Conservation (phyloP, 2,329 filamentous ascomycete genomes). For the Colletotrichum lindemuthianum region DNA sequence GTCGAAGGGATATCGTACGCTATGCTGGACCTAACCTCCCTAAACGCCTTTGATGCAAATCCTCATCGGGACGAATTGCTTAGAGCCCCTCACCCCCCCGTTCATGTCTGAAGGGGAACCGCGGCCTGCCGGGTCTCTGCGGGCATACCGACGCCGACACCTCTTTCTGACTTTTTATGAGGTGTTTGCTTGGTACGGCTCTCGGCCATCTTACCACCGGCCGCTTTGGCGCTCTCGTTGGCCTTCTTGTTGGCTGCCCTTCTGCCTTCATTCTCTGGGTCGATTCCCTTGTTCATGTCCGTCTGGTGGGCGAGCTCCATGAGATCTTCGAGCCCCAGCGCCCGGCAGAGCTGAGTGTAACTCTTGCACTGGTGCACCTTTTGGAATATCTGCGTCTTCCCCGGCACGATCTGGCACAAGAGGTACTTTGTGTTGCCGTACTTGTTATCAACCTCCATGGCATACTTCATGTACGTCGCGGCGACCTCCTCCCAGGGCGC, state of each 20-base stretch:
- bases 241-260: conserved; percentile 46
- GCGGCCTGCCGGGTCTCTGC: conserved; percentile 37
- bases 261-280: conserved; percentile 54
- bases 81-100: background rate
- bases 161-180: conserved; percentile 47
- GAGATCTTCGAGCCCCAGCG: conserved; percentile 72
- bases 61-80: background rate
- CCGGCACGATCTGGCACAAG: conserved; percentile 85
- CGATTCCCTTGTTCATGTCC: conserved; percentile 72
- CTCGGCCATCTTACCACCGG: conserved; percentile 57
- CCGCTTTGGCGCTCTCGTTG: conserved; percentile 57
- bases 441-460: conserved; percentile 83
- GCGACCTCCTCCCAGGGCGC: conserved; percentile 82
- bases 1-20: conserved; percentile 20
- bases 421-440: conserved; percentile 95
- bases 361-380: conserved; percentile 72
- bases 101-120: conserved; percentile 37
- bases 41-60: conserved; percentile 34
- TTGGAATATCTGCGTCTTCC: conserved; percentile 74
- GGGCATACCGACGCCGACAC: conserved; percentile 23
- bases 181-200: conserved; percentile 31
- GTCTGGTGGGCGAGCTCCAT: conserved; percentile 70
- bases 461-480: conserved; percentile 76
- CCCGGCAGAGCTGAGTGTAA: conserved; percentile 75
- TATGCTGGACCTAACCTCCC: conserved; percentile 25